Conservation (phyloP, 768 basidiomycete species). For the Cystobasidium tubakii region DNA sequence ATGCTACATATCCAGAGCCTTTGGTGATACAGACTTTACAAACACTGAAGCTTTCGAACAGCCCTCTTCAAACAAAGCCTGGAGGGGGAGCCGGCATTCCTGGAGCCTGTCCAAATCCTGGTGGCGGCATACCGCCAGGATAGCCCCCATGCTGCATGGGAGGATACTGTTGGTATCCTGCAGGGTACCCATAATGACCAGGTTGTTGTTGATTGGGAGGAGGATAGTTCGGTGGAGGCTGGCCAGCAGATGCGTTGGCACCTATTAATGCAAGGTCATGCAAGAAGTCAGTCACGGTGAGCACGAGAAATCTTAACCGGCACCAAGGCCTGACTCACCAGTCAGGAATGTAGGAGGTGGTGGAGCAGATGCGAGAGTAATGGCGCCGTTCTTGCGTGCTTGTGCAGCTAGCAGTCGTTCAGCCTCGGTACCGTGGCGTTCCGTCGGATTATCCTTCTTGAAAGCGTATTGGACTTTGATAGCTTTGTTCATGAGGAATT, state of each 20-base stretch:
- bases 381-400: constrained; percentile 78
- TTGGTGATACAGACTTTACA: background rate
- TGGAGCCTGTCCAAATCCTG: constrained; percentile 4
- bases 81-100: constrained; percentile 25
- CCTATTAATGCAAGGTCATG: constrained; percentile 2
- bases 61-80: constrained; percentile 19
- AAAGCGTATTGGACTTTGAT: constrained; percentile 96
- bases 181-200: background rate
- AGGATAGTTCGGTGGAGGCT: background rate
- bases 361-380: background rate
- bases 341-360: constrained; percentile 32
- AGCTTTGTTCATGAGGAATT: constrained; percentile 97
- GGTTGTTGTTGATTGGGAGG: background rate
- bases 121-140: constrained; percentile 17
- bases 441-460: constrained; percentile 98
- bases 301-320: too few species aligned
- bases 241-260: constrained; percentile 3
- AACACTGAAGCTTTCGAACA: background rate
- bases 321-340: background rate
- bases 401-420: constrained; percentile 92
- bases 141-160: constrained; percentile 5
- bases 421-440: constrained; percentile 93
- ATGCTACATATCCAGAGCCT: background rate
- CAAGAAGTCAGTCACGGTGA: too few species aligned
- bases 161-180: background rate